These are phyloP conservation scores for Triangularia verruculosa DNA, from an alignment of 2,329 filamentous ascomycete species.

Conservation along the genomic window DNA sequence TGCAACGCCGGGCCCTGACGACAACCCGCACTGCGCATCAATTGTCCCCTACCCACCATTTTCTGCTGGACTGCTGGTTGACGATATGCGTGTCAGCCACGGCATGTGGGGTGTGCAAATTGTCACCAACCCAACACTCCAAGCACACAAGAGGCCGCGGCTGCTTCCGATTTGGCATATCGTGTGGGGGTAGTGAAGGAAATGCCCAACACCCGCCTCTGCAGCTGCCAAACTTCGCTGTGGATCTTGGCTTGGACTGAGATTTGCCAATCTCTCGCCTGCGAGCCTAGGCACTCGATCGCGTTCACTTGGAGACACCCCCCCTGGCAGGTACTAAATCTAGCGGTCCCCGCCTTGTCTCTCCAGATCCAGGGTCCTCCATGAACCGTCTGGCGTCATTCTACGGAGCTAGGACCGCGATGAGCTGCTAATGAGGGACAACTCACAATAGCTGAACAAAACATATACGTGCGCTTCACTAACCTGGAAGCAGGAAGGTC, in stretches of 20 bases:
- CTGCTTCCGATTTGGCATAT: constrained; percentile 13
- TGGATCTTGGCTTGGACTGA: constrained; percentile 5
- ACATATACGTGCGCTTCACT: no score
- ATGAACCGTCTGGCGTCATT: constrained; percentile 6
- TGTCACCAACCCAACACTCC: constrained; percentile 1
- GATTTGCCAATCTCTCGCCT: constrained; percentile 15
- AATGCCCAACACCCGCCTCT: background rate
- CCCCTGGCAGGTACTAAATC: background rate
- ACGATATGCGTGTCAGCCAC: constrained; percentile 4
- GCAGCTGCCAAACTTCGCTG: background rate
- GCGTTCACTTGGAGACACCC: background rate
- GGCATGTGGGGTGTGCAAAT: constrained; percentile 2
- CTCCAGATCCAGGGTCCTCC: constrained; percentile 6
- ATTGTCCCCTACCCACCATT: background rate
- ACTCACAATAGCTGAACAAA: background rate
- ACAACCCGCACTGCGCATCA: constrained; percentile 8
- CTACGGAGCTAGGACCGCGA: background rate
- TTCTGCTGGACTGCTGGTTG: background rate
- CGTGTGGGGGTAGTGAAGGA: background rate
- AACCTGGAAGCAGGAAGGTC: background rate
- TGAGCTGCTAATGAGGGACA: background rate
- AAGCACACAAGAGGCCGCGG: constrained; percentile 2
- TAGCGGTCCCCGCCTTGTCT: constrained; percentile 3
- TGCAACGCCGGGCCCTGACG: background rate
- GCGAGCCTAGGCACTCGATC: constrained; percentile 2